These are phyloP conservation scores for Ligustrum vulgare DNA, from an alignment of 257 asterid species.

Conservation along the genomic window DNA sequence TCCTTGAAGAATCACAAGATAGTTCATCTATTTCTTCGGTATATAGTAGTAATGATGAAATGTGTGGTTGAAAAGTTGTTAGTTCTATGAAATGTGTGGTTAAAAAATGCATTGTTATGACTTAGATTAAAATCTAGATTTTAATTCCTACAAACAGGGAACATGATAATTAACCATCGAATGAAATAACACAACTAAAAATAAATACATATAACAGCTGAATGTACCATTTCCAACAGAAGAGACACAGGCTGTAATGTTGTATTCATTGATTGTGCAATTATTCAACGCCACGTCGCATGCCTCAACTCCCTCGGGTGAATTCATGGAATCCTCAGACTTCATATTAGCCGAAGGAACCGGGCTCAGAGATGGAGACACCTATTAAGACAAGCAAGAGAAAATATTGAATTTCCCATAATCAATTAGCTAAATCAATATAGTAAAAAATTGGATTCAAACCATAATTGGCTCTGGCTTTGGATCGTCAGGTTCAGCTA, in stretches of 20 bases:
- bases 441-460: background rate
- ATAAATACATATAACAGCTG: background rate
- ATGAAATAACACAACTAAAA: background rate
- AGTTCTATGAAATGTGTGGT: no score
- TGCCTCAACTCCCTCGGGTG: background rate
- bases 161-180: background rate
- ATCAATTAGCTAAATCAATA: constrained; percentile 8
- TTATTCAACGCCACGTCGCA: constrained; percentile 33
- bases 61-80: no score
- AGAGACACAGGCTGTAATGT: constrained; percentile 53
- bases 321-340: constrained; percentile 21
- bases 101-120: no score
- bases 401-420: background rate
- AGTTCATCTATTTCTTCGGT: background rate
- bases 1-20: background rate
- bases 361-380: constrained; percentile 36
- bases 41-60: background rate
- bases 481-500: background rate
- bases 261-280: constrained; percentile 43
- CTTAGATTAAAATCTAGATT: no score
- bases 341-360: constrained; percentile 22
- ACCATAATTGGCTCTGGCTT: constrained; percentile 12
- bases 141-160: background rate
- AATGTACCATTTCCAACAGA: constrained; percentile 36
- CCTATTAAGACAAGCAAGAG: constrained; percentile 16